Base-by-base conservation (phyloP, 1,284 basidiomycete species). In the Paramarasmius palmivorus region DNA sequence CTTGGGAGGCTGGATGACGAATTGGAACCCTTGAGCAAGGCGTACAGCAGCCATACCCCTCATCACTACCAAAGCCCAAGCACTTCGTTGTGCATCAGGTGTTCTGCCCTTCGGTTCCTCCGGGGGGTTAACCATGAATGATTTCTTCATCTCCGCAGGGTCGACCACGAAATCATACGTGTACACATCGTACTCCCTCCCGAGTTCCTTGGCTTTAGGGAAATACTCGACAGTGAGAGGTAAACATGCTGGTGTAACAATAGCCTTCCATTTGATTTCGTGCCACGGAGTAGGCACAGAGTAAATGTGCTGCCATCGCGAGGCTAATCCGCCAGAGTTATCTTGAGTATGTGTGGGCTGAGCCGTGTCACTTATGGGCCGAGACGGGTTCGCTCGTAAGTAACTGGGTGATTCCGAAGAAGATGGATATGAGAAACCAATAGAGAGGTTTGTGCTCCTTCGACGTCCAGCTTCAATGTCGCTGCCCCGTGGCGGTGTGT, bases 21-120 rank as follows among this genome's bases (percentile, higher is more conserved):
- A 93, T 68, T 99, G 96, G 70, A 98, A 99, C n/a, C 96, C 95
- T 68, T 98, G 95, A 6, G 90, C 85, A 7, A 99, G 79, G 14
- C 96, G 81, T 52, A 98, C 88, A 3, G 92, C 93, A 1, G 92
- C 90, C 92, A 98, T 96, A 49, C 93, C 94, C 29, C 90, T 82
- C 88, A 98, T 92, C 23, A 97, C 90, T 0, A 86, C 87, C 39
- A 95, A 73, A 0, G 93, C 92, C 80, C 85, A 88, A 55, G 86
- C 75, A 57, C 81, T 76, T 12, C 87, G 79, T 36, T 79, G 65
- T n/a, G 87, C 77, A 53, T 87, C 85, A 9, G 76, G 58, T 19
- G 68, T 46, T 26, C 25, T 75, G 1, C 81, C 77, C 29, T 71
- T 75, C n/a, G 34, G 39, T 40, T 72, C 60, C 10, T 66, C 63